Conservation (phyloP, 108 stramenopile genomes). For the Pseudonitzschia multiseries region DNA sequence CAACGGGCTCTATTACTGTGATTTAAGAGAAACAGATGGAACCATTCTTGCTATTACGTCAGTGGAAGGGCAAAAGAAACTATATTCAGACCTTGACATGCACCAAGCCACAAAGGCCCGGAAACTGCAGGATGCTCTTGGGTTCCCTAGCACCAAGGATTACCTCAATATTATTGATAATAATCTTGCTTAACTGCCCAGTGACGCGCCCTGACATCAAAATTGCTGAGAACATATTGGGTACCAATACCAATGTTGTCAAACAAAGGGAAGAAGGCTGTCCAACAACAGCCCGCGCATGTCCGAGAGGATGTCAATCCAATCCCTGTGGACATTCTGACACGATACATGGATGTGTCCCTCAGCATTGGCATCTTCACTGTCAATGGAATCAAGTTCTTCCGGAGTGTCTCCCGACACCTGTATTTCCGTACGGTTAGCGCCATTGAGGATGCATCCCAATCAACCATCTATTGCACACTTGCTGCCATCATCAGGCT, state of each 20-base stretch:
- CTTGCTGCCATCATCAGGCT: not conserved
- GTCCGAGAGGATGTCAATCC: not conserved
- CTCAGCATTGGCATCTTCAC: not conserved
- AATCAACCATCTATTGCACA: not conserved
- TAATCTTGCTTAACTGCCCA: not conserved
- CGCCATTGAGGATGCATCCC: not conserved
- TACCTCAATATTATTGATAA: not conserved
- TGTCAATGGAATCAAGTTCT: not conserved
- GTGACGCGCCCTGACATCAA: not conserved
- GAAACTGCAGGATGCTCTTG: not conserved
- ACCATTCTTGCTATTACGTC: not conserved
- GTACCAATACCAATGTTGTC: not conserved
- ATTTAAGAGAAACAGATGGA: not conserved
- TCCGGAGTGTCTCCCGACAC: not conserved
- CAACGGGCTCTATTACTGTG: not conserved
- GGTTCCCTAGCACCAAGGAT: not conserved
- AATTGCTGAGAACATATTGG: not conserved
- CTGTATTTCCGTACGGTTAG: not conserved
- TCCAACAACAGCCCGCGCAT: not conserved
- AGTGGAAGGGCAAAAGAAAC: not conserved
- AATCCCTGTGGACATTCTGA: not conserved
- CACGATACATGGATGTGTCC: not conserved
- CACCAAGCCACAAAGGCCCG: not conserved
- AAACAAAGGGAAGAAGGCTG: not conserved
- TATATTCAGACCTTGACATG: not conserved